Evolutionary conservation across 1,284 basidiomycete species (phyloP).

Genomic region (Tilletiopsis washingtonensis): DNA sequence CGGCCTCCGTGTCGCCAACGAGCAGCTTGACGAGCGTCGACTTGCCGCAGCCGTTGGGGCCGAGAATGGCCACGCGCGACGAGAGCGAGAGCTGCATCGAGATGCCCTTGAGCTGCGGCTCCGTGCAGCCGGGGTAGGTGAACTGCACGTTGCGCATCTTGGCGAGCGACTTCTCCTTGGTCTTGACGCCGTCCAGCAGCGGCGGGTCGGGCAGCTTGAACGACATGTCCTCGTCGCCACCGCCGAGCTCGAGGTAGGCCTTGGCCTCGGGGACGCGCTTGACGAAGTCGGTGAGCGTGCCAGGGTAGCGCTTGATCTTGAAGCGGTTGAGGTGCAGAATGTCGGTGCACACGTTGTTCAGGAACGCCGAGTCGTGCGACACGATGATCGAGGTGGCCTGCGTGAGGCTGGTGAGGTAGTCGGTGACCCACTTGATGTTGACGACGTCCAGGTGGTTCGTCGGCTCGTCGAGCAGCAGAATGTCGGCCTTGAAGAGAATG

Average conservation of each 20-base stretch:
- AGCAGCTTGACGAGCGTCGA: constrained; percentile 47
- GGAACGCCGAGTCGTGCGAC: constrained; percentile 47
- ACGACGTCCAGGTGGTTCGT: constrained; percentile 48
- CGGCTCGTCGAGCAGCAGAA: constrained; percentile 46
- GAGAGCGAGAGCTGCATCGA: constrained; percentile 47
- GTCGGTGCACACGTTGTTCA: constrained; percentile 47
- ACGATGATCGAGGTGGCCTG: constrained; percentile 46
- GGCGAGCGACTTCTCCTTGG: constrained; percentile 48
- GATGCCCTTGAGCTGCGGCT: constrained; percentile 45
- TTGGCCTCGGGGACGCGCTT: constrained; percentile 47
- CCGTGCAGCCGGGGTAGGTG: constrained; percentile 46
- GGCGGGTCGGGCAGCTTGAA: constrained; percentile 48
- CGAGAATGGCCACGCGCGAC: constrained; percentile 47
- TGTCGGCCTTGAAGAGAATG: constrained; percentile 48
- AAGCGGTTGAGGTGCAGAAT: constrained; percentile 48
- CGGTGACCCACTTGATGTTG: constrained; percentile 47
- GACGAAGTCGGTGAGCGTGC: constrained; percentile 46
- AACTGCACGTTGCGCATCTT: constrained; percentile 47
- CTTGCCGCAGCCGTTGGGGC: constrained; percentile 47
- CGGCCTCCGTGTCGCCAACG: constrained; percentile 47
- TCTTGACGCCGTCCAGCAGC: constrained; percentile 48
- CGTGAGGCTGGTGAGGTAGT: constrained; percentile 39
- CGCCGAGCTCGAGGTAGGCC: constrained; percentile 45
- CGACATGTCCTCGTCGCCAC: constrained; percentile 45
- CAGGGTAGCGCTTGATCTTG: constrained; percentile 48